Percentiles rank a stretch among this genome's conserved stretches.
These are phyloP conservation scores for Gaeumannomyces tritici DNA, from an alignment of 2,329 filamentous ascomycete species.

Conservation along the genomic window DNA sequence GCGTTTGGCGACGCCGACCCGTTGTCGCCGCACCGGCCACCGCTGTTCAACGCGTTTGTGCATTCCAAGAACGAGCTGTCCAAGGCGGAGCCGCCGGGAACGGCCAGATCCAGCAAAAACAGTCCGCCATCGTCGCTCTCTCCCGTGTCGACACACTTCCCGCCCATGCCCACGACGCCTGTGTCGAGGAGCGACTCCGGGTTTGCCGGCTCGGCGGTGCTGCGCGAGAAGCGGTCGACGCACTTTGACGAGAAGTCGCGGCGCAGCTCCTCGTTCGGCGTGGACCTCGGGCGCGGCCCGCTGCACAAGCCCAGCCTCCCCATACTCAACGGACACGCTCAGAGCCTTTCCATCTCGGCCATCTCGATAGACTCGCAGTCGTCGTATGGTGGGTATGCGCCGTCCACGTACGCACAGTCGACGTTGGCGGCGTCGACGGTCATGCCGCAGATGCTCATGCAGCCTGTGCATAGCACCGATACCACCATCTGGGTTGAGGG, in stretches of 20 bases:
- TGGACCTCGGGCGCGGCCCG: conserved; percentile 51
- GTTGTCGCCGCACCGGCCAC: conserved; percentile 39
- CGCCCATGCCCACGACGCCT: conserved; percentile 63
- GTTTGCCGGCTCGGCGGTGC: conserved; percentile 65
- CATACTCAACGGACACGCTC: conserved; percentile 57
- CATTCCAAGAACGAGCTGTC: conserved; percentile 57
- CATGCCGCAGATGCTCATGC: conserved; percentile 76
- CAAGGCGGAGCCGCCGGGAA: conserved; percentile 52
- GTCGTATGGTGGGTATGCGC: conserved; percentile 69
- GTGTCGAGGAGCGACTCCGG: conserved; percentile 88
- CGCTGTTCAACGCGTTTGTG: conserved; percentile 87
- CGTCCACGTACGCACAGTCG: conserved; percentile 78
- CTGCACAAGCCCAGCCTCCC: conserved; percentile 63
- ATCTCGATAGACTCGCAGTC: conserved; percentile 57
- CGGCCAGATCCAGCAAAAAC: conserved; percentile 51
- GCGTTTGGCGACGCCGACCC: conserved; percentile 66
- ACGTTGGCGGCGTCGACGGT: conserved; percentile 77
- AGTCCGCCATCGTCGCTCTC: conserved; percentile 60
- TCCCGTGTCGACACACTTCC: conserved; percentile 69
- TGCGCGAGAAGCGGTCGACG: conserved; percentile 89
- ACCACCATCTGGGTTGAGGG: conserved; percentile 78
- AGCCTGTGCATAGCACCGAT: conserved; percentile 69
- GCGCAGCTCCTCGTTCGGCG: conserved; percentile 85
- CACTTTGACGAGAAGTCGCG: conserved; percentile 79
- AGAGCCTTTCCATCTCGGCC: conserved; percentile 49